Evolutionary conservation across 805 yeast species (phyloP), one percentile per base, ranked within the genome.

Genomic region (Martiniozyma abietophila): DNA sequence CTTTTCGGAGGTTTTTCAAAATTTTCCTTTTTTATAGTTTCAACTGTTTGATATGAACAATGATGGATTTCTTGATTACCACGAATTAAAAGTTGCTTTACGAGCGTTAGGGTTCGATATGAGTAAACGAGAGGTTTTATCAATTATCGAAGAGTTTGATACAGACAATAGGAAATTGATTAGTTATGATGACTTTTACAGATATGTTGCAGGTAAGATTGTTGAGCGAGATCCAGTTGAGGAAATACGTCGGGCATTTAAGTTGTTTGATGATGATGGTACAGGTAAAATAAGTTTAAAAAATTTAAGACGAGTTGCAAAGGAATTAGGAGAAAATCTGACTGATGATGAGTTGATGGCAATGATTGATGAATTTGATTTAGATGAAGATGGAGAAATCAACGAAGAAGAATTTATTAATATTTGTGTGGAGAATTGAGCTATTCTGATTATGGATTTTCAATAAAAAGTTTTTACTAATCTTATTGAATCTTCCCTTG

Each of bases 281-380:
- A 85, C 94, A 0, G 96, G 96, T 0, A 81, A 79, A 52, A 86
- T 88, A 43, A 74, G 81, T 36, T 63, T 89, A 32, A 70, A 88
- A 44, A 82, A 86, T 51, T 67, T 92, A 39, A 74, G 94, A 55
- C 70, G 92, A 41, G 95, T 89, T 2, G 92, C 96, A 8, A 81
- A 82, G 47, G 96, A 89, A 45, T 61, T 92, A 38, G 96, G 96
- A 3, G 98, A 92, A 56, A 82, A 80, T 47, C 62, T 92, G 38
- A 77, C 84, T 5, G 99, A 92, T 46, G 95, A 85, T 39, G 98
- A 92, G 51, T 64, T 92, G 33, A 70, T 82, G 45, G 96, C 96
- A 4, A 92, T 92, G 98, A 92, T 92, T 44, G 95, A 88, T 42
- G 97, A 89, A 56, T 92, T 92, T 53, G 99, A 92, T 59, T 61